Conservation (phyloP, 2,329 filamentous ascomycete genomes). For the Alternaria infectoria region DNA sequence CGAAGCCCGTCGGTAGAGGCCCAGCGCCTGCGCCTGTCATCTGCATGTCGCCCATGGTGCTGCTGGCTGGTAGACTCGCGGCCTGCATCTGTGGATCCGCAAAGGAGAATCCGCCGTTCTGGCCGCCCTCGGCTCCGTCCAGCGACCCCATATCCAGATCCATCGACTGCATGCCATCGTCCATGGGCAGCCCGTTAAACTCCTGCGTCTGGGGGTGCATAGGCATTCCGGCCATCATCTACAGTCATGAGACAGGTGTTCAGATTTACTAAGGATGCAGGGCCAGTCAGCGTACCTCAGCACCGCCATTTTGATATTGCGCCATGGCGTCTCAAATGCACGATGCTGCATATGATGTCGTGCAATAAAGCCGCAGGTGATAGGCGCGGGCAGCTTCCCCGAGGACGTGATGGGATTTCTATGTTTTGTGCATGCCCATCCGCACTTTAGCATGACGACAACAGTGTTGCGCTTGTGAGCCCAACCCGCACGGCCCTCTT, state of each 20-base stretch:
- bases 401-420: constrained; percentile 12
- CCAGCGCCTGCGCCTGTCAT: constrained; percentile 59
- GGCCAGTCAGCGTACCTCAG: constrained; percentile 37
- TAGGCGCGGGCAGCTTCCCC: constrained; percentile 11
- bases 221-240: constrained; percentile 38
- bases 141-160: constrained; percentile 51
- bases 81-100: constrained; percentile 36
- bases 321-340: constrained; percentile 33
- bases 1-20: constrained; percentile 63
- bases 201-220: constrained; percentile 34
- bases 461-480: constrained; percentile 5
- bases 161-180: constrained; percentile 55
- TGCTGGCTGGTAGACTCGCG: constrained; percentile 31
- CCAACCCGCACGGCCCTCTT: neutral
- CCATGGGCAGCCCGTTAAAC: constrained; percentile 46
- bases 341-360: constrained; percentile 2
- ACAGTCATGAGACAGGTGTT: constrained; percentile 24
- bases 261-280: constrained; percentile 18
- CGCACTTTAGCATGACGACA: constrained; percentile 10
- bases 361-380: constrained; percentile 1
- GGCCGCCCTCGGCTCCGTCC: constrained; percentile 30
- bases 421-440: constrained; percentile 1
- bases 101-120: constrained; percentile 29
- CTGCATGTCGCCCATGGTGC: constrained; percentile 34
- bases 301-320: constrained; percentile 44